Conservation (phyloP, 2,329 filamentous ascomycete species). For the Colletotrichum karsti region DNA sequence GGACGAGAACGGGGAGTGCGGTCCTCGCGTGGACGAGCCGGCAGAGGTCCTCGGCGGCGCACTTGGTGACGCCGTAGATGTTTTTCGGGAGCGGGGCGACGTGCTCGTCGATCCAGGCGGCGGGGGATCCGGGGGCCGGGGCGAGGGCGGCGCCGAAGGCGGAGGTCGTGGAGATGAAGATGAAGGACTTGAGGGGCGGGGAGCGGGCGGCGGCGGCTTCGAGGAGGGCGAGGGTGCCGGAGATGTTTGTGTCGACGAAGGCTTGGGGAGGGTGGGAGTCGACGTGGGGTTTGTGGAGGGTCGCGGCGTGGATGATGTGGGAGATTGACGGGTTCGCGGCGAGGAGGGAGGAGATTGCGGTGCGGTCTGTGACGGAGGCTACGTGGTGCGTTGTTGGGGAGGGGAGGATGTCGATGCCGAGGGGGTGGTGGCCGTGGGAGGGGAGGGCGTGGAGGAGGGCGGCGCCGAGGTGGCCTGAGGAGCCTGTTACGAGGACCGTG, state of each 20-base stretch:
- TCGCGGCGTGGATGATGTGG: conserved; percentile 54
- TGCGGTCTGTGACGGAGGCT: conserved; percentile 47
- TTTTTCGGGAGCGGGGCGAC: conserved; percentile 53
- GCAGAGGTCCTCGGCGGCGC: conserved; percentile 57
- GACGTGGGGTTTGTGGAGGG: conserved; percentile 58
- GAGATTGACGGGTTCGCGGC: conserved; percentile 38
- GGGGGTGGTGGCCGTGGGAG: conserved; percentile 45
- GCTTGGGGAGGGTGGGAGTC: conserved; percentile 48
- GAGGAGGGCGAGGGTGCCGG: conserved; percentile 51
- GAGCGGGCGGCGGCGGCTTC: conserved; percentile 43
- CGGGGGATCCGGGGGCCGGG: conserved; percentile 43
- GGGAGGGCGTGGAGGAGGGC: conserved; percentile 54
- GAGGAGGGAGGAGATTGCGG: conserved; percentile 42
- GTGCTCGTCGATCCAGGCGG: conserved; percentile 53
- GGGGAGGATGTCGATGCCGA: conserved; percentile 53
- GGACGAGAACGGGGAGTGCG: conserved; percentile 48
- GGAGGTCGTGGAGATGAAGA: conserved; percentile 57
- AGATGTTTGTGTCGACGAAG: conserved; percentile 54
- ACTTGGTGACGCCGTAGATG: conserved; percentile 58
- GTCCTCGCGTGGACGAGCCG: conserved; percentile 48
- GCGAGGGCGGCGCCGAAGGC: conserved; percentile 50
- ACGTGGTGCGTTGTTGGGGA: conserved; percentile 44
- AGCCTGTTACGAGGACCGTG: conserved; percentile 54
- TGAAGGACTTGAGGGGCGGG: conserved; percentile 44
- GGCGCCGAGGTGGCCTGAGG: conserved; percentile 54